Base-by-base conservation (phyloP, 192 early-diverging fungal genomes). In the Backusella sp. region DNA sequence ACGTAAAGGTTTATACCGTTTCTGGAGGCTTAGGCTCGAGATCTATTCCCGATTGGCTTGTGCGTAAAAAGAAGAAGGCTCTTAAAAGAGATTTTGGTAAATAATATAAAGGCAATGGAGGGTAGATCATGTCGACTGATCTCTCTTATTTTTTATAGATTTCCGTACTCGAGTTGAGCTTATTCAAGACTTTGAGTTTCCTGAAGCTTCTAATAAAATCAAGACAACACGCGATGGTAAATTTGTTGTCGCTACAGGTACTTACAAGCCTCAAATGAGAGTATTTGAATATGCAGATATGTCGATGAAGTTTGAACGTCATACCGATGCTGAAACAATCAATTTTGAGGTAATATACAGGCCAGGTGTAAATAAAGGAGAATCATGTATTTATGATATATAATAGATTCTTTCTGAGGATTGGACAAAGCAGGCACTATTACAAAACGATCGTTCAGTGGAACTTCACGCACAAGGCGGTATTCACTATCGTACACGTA, bases 161-260 rank as follows among this genome's bases (percentile, higher is more conserved):
- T 98, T 89, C 85, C 89, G 95, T 70, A 92, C 93, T 37, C 87
- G 98, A 37, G 90, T 99, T 70, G 98, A 99, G 82, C 85, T 99
- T 7, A 94, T 99, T 77, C 98, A 99, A 82, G 98, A 99, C 80
- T 99, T 99, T 80, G 94, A 95, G 81, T 99, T 99, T 76, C 98
- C 98, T 12, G 94, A 98, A 84, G 97, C 98, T 0, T 93, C 94
- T 3, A 80, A 94, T 26, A 88, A 90, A 68, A 88, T 99, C 68
- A 94, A 93, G 76, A 85, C 88, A 17, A 98, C 98, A 0, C 79
- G 85, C 14, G 98, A 99, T 79, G 92, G 95, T 52, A 89, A 94
- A 66, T 92, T 90, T 84, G 89, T 93, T 46, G 90, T 99, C 80
- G 98, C 95, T 2, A 98, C 95, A 6, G 96, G 96, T 86, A 93